These are phyloP conservation scores for Gracilaria vermiculophylla DNA, from an alignment of 23 red algal genomes.

Conservation along the genomic window DNA sequence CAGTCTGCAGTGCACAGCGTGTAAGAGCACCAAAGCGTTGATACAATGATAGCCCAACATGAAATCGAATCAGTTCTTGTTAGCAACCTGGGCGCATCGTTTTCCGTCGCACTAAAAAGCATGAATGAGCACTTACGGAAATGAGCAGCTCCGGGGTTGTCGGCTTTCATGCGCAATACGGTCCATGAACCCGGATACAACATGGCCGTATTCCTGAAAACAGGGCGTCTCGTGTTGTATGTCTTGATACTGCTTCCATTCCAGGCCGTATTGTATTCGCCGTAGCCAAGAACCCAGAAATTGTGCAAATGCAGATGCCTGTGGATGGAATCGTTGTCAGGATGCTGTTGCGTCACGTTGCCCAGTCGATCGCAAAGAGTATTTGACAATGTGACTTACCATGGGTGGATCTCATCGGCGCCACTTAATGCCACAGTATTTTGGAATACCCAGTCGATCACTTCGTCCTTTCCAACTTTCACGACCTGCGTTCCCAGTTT, in stretches of 20 bases:
- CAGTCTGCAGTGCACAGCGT: too few species aligned
- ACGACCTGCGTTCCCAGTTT: conserved; percentile 32
- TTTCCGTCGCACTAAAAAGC: not conserved
- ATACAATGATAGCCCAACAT: too few species aligned
- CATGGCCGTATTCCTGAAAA: conserved; percentile 39
- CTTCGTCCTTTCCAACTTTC: conserved; percentile 48
- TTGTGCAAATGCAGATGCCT: conserved; percentile 62
- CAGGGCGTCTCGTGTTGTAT: not conserved
- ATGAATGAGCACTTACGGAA: conserved; percentile 15
- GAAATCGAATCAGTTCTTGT: too few species aligned
- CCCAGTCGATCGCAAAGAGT: too few species aligned
- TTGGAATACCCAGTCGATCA: conserved; percentile 56
- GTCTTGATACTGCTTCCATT: conserved; percentile 11
- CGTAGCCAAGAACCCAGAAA: conserved; percentile 51
- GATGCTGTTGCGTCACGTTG: too few species aligned
- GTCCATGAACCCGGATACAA: conserved; percentile 49
- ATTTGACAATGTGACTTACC: not conserved
- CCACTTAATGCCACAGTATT: conserved; percentile 22
- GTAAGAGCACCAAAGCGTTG: too few species aligned
- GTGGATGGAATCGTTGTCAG: too few species aligned
- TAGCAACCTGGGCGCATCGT: not conserved
- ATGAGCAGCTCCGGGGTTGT: conserved; percentile 41
- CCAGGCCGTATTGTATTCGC: conserved; percentile 40
- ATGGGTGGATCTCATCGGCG: conserved; percentile 43
- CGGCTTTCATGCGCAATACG: conserved; percentile 33